A percentile compares a stretch with the other conserved stretches of the same genome.
These are phyloP conservation scores for Nakazawaea wyomingensis DNA, from an alignment of 805 yeast species.

Conservation along the genomic window DNA sequence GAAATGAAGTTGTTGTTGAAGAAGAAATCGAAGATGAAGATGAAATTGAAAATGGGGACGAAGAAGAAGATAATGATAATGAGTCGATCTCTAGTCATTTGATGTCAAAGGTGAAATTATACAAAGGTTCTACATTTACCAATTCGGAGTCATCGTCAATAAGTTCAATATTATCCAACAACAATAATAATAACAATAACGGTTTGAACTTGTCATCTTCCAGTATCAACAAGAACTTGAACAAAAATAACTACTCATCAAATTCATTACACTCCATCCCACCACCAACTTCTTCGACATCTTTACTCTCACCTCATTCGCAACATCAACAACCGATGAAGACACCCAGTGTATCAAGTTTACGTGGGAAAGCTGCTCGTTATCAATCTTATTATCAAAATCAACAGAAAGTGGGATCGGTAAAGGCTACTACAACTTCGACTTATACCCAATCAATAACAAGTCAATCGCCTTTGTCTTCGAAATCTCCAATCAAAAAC, in stretches of 20 bases:
- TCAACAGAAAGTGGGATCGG: slow-evolving; percentile 19
- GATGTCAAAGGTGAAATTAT: background rate
- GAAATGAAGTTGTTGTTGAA: slow-evolving; percentile 11
- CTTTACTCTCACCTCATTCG: background rate
- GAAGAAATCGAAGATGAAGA: slow-evolving; percentile 10
- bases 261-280: slow-evolving; percentile 3
- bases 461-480: background rate
- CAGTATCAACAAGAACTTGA: background rate
- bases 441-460: background rate
- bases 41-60: slow-evolving; percentile 8
- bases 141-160: slow-evolving; percentile 5
- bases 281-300: background rate
- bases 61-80: slow-evolving; percentile 9
- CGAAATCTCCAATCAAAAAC: background rate
- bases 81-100: slow-evolving; percentile 8
- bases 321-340: slow-evolving; percentile 3
- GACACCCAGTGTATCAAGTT: slow-evolving; percentile 7
- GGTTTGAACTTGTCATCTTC: background rate
- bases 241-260: slow-evolving; percentile 2
- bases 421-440: background rate
- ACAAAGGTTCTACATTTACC: background rate
- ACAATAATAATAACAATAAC: background rate
- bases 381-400: slow-evolving; percentile 27
- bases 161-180: slow-evolving; percentile 1
- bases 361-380: slow-evolving; percentile 13